A percentile compares a stretch with the other conserved stretches of the same genome.
phyloP scores from a whole-genome alignment of 176 grass and related monocot genomes.

The Typha latifolia region DNA sequence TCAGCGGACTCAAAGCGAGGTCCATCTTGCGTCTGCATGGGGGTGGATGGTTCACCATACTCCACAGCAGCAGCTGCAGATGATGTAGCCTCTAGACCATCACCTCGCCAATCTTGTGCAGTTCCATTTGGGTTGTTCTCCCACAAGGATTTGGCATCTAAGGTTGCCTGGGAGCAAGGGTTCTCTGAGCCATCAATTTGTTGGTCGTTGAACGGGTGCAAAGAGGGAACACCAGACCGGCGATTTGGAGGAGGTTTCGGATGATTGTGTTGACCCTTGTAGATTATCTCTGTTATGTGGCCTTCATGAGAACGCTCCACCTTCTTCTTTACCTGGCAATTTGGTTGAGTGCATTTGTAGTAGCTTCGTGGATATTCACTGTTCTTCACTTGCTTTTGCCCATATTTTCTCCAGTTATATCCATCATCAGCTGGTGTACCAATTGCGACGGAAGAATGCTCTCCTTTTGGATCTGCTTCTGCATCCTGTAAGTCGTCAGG shows the following conservation, averaged over 20 bases:
- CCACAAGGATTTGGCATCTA: constrained; percentile 31
- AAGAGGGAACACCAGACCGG: constrained; percentile 9
- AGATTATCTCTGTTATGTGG: constrained; percentile 75
- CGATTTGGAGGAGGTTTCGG: constrained; percentile 34
- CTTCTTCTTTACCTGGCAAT: constrained; percentile 72
- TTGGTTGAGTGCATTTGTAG: constrained; percentile 62
- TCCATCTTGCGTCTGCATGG: constrained; percentile 43
- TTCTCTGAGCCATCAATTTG: constrained; percentile 26
- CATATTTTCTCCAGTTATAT: constrained; percentile 97
- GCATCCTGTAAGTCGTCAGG: constrained; percentile 30
- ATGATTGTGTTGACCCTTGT: constrained; percentile 67
- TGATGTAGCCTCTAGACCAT: constrained; percentile 28
- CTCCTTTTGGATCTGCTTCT: constrained; percentile 32
- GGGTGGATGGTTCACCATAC: constrained; percentile 28
- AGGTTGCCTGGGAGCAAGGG: constrained; percentile 16
- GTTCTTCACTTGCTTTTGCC: constrained; percentile 65
- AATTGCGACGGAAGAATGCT: constrained; percentile 24
- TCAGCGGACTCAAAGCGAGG: constrained; percentile 2
- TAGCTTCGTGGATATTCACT: constrained; percentile 65
- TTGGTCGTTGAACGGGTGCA: constrained; percentile 9
- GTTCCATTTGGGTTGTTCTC: constrained; percentile 17
- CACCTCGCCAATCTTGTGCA: constrained; percentile 35
- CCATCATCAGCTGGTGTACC: constrained; percentile 39
- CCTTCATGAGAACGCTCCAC: constrained; percentile 62
- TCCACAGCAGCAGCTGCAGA: constrained; percentile 21